A percentile compares a stretch with the other conserved stretches of the same genome.
phyloP scores from a whole-genome alignment of 768 basidiomycete species.

The Xerocomellus chrysenteron region DNA sequence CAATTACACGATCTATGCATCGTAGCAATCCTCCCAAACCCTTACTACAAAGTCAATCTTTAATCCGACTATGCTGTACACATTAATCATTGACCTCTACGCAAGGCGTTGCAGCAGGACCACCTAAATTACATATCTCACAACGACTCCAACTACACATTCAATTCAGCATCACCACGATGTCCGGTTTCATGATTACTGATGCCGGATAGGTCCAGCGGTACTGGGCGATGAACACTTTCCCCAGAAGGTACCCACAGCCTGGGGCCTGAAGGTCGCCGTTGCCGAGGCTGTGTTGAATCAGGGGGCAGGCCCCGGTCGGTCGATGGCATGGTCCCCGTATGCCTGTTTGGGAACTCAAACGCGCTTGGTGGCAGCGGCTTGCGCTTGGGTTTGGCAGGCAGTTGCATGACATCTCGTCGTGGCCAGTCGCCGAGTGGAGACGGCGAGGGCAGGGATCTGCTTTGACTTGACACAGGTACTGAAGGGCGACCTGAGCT shows the following conservation, averaged over 20 bases:
- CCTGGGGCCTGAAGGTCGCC: slow-evolving; percentile 35
- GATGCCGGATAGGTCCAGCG: slow-evolving; percentile 19
- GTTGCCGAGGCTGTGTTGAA: slow-evolving; percentile 21
- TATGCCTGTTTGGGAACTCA: slow-evolving; percentile 21
- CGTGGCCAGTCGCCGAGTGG: slow-evolving; percentile 59
- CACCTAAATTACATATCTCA: background rate
- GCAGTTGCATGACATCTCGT: slow-evolving; percentile 33
- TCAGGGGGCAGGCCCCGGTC: slow-evolving; percentile 7
- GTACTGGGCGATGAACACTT: slow-evolving; percentile 14
- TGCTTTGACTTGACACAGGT: slow-evolving; percentile 7
- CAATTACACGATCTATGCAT: background rate
- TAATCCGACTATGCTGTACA: background rate
- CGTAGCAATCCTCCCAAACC: slow-evolving; percentile 19
- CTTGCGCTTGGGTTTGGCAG: slow-evolving; percentile 18
- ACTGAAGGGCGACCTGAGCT: slow-evolving; percentile 26
- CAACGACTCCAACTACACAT: background rate
- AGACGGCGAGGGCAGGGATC: slow-evolving; percentile 35
- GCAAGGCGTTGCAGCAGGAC: slow-evolving; percentile 21
- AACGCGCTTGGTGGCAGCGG: slow-evolving; percentile 18
- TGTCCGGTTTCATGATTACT: slow-evolving; percentile 5
- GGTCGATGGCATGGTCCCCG: background rate
- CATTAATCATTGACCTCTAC: background rate
- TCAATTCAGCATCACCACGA: background rate
- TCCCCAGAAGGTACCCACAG: slow-evolving; percentile 21
- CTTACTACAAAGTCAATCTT: slow-evolving; percentile 1